These are phyloP conservation scores for Plantago coronopus DNA, from an alignment of 305 asterid species.

Conservation along the genomic window DNA sequence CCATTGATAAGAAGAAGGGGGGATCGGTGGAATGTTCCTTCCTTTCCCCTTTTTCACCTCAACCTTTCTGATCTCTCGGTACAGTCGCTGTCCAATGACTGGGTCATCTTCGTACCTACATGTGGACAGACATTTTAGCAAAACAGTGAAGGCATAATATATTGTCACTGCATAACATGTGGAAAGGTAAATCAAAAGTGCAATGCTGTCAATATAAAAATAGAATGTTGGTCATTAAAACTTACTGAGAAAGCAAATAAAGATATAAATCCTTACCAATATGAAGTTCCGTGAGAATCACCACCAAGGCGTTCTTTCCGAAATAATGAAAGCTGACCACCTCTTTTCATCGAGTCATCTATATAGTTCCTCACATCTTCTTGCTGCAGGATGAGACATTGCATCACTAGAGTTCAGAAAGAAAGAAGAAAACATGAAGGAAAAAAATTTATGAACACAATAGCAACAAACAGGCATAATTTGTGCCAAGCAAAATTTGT, in stretches of 20 bases:
- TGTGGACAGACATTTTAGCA: slow-evolving; percentile 13
- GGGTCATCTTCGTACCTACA: slow-evolving; percentile 94
- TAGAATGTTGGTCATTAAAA: not conserved
- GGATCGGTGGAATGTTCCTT: slow-evolving; percentile 63
- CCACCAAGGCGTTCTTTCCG: slow-evolving; percentile 92
- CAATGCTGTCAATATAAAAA: too few species aligned
- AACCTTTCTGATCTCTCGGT: slow-evolving; percentile 80
- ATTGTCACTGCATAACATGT: slow-evolving; percentile 13
- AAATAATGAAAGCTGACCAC: slow-evolving; percentile 63
- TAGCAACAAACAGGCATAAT: not conserved
- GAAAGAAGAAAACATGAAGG: not conserved
- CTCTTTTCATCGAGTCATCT: slow-evolving; percentile 77
- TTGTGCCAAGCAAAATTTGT: slow-evolving; percentile 1
- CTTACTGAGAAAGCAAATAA: not conserved
- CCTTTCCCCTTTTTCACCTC: slow-evolving; percentile 95
- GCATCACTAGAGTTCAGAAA: slow-evolving; percentile 16
- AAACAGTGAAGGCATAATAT: slow-evolving; percentile 16
- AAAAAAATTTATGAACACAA: not conserved
- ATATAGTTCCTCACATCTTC: slow-evolving; percentile 85
- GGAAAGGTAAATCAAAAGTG: slow-evolving; percentile 9
- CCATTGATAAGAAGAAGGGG: slow-evolving; percentile 86
- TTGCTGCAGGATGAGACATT: slow-evolving; percentile 69
- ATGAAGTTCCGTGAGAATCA: slow-evolving; percentile 86
- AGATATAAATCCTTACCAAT: slow-evolving; percentile 54
- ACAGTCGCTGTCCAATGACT: slow-evolving; percentile 76